Percentiles rank a stretch among this genome's conserved stretches.
Evolutionary conservation across 306 rosid species (phyloP).

Genomic region (Cucurbita moschata): DNA sequence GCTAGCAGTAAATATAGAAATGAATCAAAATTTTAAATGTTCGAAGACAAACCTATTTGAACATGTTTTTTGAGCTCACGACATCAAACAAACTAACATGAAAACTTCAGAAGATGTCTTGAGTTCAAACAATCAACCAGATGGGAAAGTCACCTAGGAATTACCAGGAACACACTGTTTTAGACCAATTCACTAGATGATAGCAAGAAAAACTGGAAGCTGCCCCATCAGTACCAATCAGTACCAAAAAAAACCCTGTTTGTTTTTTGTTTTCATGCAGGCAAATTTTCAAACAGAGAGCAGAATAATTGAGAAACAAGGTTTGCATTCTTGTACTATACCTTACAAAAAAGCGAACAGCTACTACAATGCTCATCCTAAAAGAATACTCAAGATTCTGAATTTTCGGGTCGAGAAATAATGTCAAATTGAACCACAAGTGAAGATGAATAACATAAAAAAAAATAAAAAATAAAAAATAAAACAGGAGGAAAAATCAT

Average conservation of each 20-base stretch:
- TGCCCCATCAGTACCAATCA: not conserved
- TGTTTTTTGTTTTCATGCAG: constrained; percentile 4
- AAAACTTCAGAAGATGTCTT: not conserved
- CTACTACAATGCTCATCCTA: not conserved
- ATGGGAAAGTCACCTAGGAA: not conserved
- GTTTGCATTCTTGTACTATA: not conserved
- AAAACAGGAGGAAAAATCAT: not conserved
- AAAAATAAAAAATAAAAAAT: not conserved
- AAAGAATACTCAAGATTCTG: not conserved
- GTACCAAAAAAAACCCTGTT: not conserved
- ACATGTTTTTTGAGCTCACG: not conserved
- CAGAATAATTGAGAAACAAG: constrained; percentile 3
- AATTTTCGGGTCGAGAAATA: not conserved
- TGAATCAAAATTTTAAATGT: not conserved
- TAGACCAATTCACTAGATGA: not conserved
- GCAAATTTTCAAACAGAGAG: not conserved
- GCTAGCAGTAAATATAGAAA: not conserved
- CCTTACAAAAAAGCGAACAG: not conserved
- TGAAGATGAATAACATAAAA: not conserved
- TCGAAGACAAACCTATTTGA: not conserved
- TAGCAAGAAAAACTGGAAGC: not conserved
- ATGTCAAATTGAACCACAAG: not conserved
- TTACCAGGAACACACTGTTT: not conserved
- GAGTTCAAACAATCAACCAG: not conserved
- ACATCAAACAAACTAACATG: not conserved